Base-by-base conservation (phyloP, 129 eudicot genomes). In the Dittrichia graveolens region DNA sequence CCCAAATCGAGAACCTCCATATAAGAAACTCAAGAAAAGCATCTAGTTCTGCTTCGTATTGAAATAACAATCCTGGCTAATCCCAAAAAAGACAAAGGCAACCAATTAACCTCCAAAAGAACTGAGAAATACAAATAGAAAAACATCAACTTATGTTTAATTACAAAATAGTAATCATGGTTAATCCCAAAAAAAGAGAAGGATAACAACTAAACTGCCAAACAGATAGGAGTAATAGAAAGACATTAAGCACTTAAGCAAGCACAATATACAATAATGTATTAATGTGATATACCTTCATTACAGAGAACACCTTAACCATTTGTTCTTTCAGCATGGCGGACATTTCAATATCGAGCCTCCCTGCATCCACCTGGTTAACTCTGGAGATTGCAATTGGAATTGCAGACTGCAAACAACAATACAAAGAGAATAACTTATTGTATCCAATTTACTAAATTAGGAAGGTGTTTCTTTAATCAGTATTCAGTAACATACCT, bases 11-110 rank as follows among this genome's bases (percentile, higher is more conserved):
- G 82, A 95, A 95, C 72, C 99, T 72, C 97, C 99, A 95, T 19
- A 94, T 90, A 31, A 95, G 93, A 86, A 95, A 92, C 83, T 95
- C 97, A 38, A 91, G 99, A 83, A 95, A 95, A 34, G 99, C 99
- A 78, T 91, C 99, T 31, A 95, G 97, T 82, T 95, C 97, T 8
- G 99, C 82, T 78, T 95, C 99, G 61, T 91, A 90, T 76, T 95
- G 99, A 75, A 91, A 95, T 80, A 95, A 81, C 80, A 95, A 77
- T 79, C 99, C 99, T 91, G 97, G 99, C 99, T 95, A 91, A 88
- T 83, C 72, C 86, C 96, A 83, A 86, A 82, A 59, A 87, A 61
- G 43, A 61, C 41, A 83, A 65, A 39, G 39, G 73, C 60, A 77
- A 46, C 79, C 71, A 79, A 83, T 87, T 75, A 80, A 82, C 73